phyloP scores from a whole-genome alignment of 352 stramenopile genomes.

The Plasmopara halstedii region DNA sequence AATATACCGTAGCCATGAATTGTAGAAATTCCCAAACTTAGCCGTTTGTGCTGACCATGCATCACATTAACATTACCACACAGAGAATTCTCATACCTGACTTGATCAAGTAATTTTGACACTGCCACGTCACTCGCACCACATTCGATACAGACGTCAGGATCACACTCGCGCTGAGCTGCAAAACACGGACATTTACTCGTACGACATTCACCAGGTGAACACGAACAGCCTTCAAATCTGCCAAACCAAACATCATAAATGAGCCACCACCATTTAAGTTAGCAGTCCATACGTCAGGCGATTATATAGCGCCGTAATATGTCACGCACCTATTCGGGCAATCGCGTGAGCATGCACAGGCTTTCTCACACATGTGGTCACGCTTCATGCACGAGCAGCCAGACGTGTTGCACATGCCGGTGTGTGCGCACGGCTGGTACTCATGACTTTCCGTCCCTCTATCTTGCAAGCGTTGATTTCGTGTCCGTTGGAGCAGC shows the following conservation, averaged over 20 bases:
- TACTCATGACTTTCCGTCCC: constrained; percentile 55
- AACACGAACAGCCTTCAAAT: constrained; percentile 48
- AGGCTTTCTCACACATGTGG: constrained; percentile 42
- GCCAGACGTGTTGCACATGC: constrained; percentile 37
- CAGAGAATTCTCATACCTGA: not conserved
- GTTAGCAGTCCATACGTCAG: too few species aligned
- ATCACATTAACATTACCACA: constrained; percentile 23
- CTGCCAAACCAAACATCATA: constrained; percentile 8
- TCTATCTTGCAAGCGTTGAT: constrained; percentile 56
- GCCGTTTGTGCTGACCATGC: constrained; percentile 20
- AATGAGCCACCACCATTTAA: too few species aligned
- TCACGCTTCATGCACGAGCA: constrained; percentile 61
- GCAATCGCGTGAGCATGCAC: constrained; percentile 32
- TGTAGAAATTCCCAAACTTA: constrained; percentile 35
- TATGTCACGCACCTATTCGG: constrained; percentile 37
- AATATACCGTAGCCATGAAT: constrained; percentile 53
- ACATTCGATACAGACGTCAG: constrained; percentile 40
- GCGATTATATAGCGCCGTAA: too few species aligned
- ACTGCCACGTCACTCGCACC: constrained; percentile 32
- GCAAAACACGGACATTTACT: constrained; percentile 43
- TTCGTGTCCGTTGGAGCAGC: constrained; percentile 50
- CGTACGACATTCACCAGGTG: constrained; percentile 33
- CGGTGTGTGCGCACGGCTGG: constrained; percentile 65
- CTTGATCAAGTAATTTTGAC: not conserved
- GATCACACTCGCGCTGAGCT: constrained; percentile 49